Percentiles rank a stretch among this genome's conserved stretches.
Conservation (phyloP, 768 basidiomycete species). For the Naematelia encephala region DNA sequence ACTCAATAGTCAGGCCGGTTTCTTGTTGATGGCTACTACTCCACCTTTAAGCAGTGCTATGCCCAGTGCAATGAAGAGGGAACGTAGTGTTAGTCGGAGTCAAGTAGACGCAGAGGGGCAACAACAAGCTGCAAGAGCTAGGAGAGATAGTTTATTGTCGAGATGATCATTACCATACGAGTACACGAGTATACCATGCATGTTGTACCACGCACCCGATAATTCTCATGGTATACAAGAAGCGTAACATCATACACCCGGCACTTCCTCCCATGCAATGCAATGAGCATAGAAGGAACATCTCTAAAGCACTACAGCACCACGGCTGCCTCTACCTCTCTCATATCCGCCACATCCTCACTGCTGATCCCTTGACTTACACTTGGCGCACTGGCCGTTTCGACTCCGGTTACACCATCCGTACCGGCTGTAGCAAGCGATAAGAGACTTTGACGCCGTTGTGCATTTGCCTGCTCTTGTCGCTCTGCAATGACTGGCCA, state of each 20-base stretch:
- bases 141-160: not conserved
- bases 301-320: too few species aligned
- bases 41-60: conserved; percentile 17
- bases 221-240: not conserved
- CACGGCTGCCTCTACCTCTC: conserved; percentile 33
- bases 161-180: not conserved
- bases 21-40: conserved; percentile 37
- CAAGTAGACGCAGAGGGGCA: conserved; percentile 10
- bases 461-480: conserved; percentile 7
- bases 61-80: conserved; percentile 10
- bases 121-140: not conserved
- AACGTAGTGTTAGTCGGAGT: conserved; percentile 20
- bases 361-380: conserved; percentile 2
- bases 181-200: not conserved
- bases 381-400: not conserved
- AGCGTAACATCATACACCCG: too few species aligned
- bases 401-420: not conserved
- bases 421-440: not conserved
- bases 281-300: too few species aligned
- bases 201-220: not conserved
- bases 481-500: conserved; percentile 25
- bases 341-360: conserved; percentile 30
- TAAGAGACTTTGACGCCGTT: conserved; percentile 5
- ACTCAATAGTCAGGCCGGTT: conserved; percentile 36
- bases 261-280: too few species aligned